Evolutionary conservation across 1,284 basidiomycete genomes (phyloP).

Genomic region (Cryptococcus sp.): DNA sequence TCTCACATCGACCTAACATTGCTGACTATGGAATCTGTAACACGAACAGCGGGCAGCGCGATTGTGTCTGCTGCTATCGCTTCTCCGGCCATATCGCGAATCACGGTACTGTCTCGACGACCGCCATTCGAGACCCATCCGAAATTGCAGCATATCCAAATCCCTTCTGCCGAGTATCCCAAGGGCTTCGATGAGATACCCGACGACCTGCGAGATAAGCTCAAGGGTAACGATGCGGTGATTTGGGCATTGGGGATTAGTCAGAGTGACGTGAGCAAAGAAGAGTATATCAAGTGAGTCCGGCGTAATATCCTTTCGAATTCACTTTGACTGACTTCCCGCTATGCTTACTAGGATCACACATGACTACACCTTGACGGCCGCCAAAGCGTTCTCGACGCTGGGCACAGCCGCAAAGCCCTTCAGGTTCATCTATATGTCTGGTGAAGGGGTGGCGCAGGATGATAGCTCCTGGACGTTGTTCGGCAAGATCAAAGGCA

Average conservation of each 20-base stretch:
- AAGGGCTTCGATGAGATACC: conserved; percentile 28
- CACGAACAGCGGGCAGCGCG: conserved; percentile 34
- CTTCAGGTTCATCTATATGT: conserved; percentile 37
- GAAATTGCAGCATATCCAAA: conserved; percentile 26
- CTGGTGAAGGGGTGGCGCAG: conserved; percentile 31
- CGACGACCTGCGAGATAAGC: conserved; percentile 13
- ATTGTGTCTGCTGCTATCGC: conserved; percentile 29
- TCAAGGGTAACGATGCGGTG: conserved; percentile 21
- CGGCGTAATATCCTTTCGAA: neutral
- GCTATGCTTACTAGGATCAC: conserved; percentile 25
- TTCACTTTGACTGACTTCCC: too few species aligned
- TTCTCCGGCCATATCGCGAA: conserved; percentile 23
- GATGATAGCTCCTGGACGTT: conserved; percentile 14
- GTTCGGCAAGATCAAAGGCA: conserved; percentile 30
- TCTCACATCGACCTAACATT: too few species aligned
- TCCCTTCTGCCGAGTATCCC: conserved; percentile 30
- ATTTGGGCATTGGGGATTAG: conserved; percentile 38
- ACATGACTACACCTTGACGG: conserved; percentile 29
- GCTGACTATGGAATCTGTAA: too few species aligned
- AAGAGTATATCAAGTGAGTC: conserved; percentile 37
- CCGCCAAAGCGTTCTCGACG: conserved; percentile 20
- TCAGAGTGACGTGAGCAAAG: conserved; percentile 32
- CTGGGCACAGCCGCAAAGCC: conserved; percentile 24
- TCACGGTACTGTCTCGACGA: conserved; percentile 33
- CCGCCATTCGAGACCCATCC: conserved; percentile 15